Conservation (phyloP, 2,329 filamentous ascomycete genomes). For the Alternaria postmessia region DNA sequence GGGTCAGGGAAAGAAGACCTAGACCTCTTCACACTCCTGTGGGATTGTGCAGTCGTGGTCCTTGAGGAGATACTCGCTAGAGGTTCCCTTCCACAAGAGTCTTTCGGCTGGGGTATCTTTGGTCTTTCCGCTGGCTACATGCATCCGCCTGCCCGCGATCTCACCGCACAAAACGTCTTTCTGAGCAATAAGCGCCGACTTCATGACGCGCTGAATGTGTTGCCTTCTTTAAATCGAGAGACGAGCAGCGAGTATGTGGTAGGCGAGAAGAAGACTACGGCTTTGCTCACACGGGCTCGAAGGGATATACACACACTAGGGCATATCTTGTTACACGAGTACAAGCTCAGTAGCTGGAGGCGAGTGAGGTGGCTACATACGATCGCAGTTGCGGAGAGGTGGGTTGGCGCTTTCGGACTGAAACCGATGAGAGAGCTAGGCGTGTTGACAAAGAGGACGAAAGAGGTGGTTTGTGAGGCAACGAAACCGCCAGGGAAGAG, state of each 20-base stretch:
- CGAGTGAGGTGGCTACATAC: slow-evolving; percentile 29
- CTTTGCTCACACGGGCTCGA: slow-evolving; percentile 16
- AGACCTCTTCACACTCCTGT: slow-evolving; percentile 23
- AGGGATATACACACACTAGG: slow-evolving; percentile 27
- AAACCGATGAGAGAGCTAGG: neutral
- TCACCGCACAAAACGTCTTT: slow-evolving; percentile 13
- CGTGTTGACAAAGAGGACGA: neutral
- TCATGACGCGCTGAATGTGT: slow-evolving; percentile 14
- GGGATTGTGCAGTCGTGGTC: slow-evolving; percentile 17
- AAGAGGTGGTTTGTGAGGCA: neutral
- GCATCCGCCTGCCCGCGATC: neutral
- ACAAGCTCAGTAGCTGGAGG: slow-evolving; percentile 23
- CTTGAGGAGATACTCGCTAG: slow-evolving; percentile 21
- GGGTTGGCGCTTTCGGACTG: slow-evolving; percentile 16
- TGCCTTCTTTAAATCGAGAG: slow-evolving; percentile 18
- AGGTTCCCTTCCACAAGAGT: slow-evolving; percentile 20
- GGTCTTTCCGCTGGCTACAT: slow-evolving; percentile 30
- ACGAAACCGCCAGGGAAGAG: too few relatives aligned
- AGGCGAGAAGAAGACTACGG: neutral
- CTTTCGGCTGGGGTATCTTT: slow-evolving; percentile 30
- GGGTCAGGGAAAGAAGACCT: slow-evolving; percentile 24
- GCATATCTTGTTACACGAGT: slow-evolving; percentile 27
- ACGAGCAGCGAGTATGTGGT: slow-evolving; percentile 2
- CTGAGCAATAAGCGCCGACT: slow-evolving; percentile 20
- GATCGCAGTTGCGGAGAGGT: slow-evolving; percentile 27